Evolutionary conservation across 306 rosid species (phyloP).

Genomic region (Cicer chorassanicum): DNA sequence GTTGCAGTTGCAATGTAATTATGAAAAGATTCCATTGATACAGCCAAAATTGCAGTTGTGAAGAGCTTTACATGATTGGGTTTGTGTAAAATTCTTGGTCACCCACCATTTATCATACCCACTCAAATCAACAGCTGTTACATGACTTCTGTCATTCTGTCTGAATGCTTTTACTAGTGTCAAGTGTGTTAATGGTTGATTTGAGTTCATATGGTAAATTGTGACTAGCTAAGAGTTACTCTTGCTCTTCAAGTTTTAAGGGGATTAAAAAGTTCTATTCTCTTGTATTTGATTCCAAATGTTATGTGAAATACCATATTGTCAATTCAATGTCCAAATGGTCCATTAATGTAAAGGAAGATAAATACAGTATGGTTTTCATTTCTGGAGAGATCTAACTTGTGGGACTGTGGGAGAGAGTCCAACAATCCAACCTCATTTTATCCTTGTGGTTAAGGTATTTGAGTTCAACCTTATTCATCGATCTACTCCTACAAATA

Average conservation of each 20-base stretch:
- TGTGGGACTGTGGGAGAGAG: not conserved
- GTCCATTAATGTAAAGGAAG: not conserved
- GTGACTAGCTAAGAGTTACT: not conserved
- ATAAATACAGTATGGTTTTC: not conserved
- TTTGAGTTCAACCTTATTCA: not conserved
- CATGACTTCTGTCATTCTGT: not conserved
- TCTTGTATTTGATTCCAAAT: constrained; percentile 9
- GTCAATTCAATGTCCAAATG: constrained; percentile 18
- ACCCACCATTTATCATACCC: not conserved
- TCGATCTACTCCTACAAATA: not conserved
- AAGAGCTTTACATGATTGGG: not conserved
- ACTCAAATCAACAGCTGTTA: too few species aligned
- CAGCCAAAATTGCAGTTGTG: not conserved
- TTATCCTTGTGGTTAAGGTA: not conserved
- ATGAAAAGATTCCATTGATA: not conserved
- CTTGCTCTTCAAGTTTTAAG: not conserved
- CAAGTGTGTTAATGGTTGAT: constrained; percentile 6
- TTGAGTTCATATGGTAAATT: constrained; percentile 3
- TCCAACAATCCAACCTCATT: not conserved
- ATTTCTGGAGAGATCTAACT: not conserved
- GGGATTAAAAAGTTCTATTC: constrained; percentile 13
- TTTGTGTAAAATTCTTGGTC: constrained; percentile 5
- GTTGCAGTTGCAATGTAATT: not conserved
- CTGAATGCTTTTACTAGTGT: not conserved
- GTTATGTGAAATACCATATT: constrained; percentile 4